Evolutionary conservation across 176 grass and related monocot genomes (phyloP).

Genomic region (Otatea glauca): DNA sequence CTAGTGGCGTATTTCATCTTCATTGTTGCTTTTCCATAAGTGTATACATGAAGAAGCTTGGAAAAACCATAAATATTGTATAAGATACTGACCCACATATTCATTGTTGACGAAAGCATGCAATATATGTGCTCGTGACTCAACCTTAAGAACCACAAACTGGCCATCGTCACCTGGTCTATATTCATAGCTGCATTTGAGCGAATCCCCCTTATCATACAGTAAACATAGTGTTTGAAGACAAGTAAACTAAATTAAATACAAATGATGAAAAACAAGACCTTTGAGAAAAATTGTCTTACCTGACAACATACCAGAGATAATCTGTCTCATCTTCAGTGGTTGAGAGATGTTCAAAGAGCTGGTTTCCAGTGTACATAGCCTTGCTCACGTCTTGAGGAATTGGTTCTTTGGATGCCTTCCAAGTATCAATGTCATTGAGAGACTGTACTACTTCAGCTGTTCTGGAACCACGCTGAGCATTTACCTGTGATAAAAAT

Average conservation of each 20-base stretch:
- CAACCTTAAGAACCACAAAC: constrained; percentile 56
- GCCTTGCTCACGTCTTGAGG: constrained; percentile 37
- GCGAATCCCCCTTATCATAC: constrained; percentile 30
- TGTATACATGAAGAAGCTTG: neutral
- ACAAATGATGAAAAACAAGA: neutral
- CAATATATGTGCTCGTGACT: constrained; percentile 78
- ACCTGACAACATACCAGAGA: constrained; percentile 88
- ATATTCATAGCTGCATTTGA: constrained; percentile 76
- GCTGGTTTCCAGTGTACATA: constrained; percentile 44
- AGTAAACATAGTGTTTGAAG: neutral
- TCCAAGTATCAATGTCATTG: constrained; percentile 54
- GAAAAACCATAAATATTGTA: neutral
- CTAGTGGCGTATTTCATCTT: neutral
- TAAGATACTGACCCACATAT: constrained; percentile 61
- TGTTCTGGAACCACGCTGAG: constrained; percentile 62
- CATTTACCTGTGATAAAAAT: constrained; percentile 62
- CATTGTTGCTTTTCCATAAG: constrained; percentile 18
- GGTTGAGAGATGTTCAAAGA: constrained; percentile 81
- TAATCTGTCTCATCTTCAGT: constrained; percentile 96
- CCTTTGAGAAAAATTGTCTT: constrained; percentile 27
- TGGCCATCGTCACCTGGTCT: constrained; percentile 37
- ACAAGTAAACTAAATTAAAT: constrained; percentile 17
- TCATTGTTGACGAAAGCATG: constrained; percentile 82
- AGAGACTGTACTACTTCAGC: constrained; percentile 54
- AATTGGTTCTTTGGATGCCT: constrained; percentile 61